phyloP scores from a whole-genome alignment of 2,329 filamentous ascomycete genomes.

The Fusarium acutatum region DNA sequence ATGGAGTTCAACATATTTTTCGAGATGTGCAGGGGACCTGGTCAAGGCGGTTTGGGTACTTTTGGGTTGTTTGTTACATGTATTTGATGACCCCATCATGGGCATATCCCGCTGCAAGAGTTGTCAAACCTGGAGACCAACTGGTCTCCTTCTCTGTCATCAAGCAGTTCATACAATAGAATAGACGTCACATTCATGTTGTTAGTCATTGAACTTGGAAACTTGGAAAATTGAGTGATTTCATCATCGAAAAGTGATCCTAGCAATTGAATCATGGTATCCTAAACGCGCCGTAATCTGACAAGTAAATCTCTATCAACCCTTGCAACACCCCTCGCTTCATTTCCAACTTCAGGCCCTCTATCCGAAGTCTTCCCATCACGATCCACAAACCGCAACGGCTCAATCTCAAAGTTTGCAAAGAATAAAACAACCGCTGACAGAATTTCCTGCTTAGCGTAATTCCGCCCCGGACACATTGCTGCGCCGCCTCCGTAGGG shows the following conservation, averaged over 20 bases:
- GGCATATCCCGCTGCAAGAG: slow-evolving; percentile 30
- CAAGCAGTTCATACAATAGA: not conserved
- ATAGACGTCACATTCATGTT: accelerated
- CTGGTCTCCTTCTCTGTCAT: slow-evolving; percentile 13
- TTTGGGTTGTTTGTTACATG: slow-evolving; percentile 26
- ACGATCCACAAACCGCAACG: slow-evolving; percentile 16
- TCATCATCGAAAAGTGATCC: not conserved
- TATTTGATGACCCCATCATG: slow-evolving; percentile 35
- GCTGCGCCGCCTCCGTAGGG: slow-evolving; percentile 39
- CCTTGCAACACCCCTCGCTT: slow-evolving; percentile 36
- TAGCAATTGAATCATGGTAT: not conserved
- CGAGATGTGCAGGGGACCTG: not conserved
- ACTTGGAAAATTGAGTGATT: not conserved
- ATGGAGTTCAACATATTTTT: slow-evolving; percentile 9
- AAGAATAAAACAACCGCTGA: slow-evolving; percentile 30
- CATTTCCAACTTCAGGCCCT: slow-evolving; percentile 34
- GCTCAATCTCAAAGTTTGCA: slow-evolving; percentile 31
- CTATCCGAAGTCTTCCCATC: slow-evolving; percentile 24
- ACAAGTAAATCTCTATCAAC: slow-evolving; percentile 36
- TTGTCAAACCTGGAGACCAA: slow-evolving; percentile 11
- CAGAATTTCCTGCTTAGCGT: slow-evolving; percentile 41
- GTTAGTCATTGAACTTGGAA: accelerated
- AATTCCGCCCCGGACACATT: slow-evolving; percentile 41
- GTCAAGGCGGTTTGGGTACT: slow-evolving; percentile 12
- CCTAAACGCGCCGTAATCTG: slow-evolving; percentile 11